Conservation (phyloP, 1,284 basidiomycete genomes). For the Pseudozyma tsukubaensis region DNA sequence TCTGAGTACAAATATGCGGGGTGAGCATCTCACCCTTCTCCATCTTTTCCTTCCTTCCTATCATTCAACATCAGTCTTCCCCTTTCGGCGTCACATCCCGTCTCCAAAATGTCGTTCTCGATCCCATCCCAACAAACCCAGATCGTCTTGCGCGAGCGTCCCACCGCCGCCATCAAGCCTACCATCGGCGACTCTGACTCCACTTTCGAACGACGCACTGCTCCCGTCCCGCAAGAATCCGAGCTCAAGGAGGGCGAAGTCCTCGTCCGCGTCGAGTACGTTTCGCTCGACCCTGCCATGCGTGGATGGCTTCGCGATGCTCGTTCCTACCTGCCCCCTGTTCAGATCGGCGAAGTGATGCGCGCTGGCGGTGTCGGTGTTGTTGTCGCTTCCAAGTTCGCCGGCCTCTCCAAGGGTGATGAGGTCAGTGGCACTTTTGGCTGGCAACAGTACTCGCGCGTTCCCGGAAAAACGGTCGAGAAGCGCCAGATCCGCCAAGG, state of each 20-base stretch:
- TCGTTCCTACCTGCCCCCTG: constrained; percentile 72
- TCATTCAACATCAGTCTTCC: too few relatives aligned
- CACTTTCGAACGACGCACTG: constrained; percentile 55
- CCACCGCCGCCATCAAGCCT: constrained; percentile 60
- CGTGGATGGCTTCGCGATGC: constrained; percentile 81
- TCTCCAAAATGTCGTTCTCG: constrained; percentile 39
- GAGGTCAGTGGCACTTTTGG: constrained; percentile 49
- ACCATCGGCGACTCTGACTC: constrained; percentile 49
- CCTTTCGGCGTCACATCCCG: too few relatives aligned
- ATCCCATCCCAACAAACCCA: constrained; percentile 44
- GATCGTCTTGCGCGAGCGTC: constrained; percentile 66
- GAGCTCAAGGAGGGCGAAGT: constrained; percentile 60
- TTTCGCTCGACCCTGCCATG: constrained; percentile 73
- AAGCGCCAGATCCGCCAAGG: constrained; percentile 41
- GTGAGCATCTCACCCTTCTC: neutral
- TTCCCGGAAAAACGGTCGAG: constrained; percentile 44
- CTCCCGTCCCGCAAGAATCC: constrained; percentile 33
- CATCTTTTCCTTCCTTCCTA: constrained; percentile 6
- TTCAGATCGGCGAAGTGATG: constrained; percentile 85
- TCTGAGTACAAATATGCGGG: too few relatives aligned
- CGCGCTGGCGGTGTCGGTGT: constrained; percentile 78
- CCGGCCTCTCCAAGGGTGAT: constrained; percentile 50
- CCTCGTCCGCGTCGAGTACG: constrained; percentile 64
- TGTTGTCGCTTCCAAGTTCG: constrained; percentile 72
- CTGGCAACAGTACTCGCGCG: constrained; percentile 54